Base-by-base conservation (phyloP, 768 basidiomycete species). In the Sutorius australiensis region DNA sequence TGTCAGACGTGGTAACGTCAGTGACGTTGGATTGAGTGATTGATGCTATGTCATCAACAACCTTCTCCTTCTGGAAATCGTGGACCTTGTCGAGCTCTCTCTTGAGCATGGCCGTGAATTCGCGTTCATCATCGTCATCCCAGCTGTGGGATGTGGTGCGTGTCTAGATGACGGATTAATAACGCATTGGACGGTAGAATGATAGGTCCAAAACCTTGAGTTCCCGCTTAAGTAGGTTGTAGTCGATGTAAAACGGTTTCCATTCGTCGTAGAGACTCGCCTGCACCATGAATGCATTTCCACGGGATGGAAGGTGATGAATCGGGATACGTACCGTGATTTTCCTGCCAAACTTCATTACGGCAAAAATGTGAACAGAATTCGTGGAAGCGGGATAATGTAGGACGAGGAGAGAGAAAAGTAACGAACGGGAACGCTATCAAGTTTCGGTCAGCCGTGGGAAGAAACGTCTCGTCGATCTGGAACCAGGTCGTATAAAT, bases 61-160 rank as follows among this genome's bases (percentile, higher is more conserved):
- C 92, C 82, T 97, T 98, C 32, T 77, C 74, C 66, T 86, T 89
- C 67, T 98, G 95, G 66, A 98, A 98, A 63, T 87, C 85, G 61
- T 95, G 87, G 40, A 98, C 86, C 74, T 98, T 98, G 64, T 94
- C 90, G 31, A 98, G 78, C 73, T 98, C 94, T 53, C 75, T 76
- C 63, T 89, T 87, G 50, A 98, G 82, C 75, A 87, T 80, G 39
- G 65, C 69, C 11, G 84, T 86, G 65, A 98, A 98, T 37, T 89
- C 83, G 32, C 76, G 75, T 72, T 98, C 95, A 67, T 97, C 92
- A 13, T 76, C 71, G 41, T 82, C 80, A 31, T 76, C 80, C 95
- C 95, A 98, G 41, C 70, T 67, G 19, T 74, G 77, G 13, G 73
- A 71, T 5, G 79, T 77, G 3, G 81, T 87, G 31, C 80, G 75